Base-by-base conservation (phyloP, 208 protist genomes). In the Acanthamoeba quina region DNA sequence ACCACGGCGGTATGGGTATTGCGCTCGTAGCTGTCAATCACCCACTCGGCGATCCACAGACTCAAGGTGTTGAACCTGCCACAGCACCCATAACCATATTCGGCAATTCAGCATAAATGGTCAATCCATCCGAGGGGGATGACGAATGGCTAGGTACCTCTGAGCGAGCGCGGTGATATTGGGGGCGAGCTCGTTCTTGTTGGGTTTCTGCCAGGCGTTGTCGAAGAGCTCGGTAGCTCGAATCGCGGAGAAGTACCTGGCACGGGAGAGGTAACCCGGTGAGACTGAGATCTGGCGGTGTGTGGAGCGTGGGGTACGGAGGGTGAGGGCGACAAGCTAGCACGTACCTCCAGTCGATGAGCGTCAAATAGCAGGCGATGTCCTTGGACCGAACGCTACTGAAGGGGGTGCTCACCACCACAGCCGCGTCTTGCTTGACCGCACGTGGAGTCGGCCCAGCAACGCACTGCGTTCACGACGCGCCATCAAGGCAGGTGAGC, bases 331-430 rank as follows among this genome's bases (percentile, higher is more conserved):
- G 41, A 9, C 41, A 44, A 9, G 41, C 41, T 44, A 9, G 41
- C 7, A 44, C 41, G 41, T 44, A 82, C 72, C 31, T 15, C 72
- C 72, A 82, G 44, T 82, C 72, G 26, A 82, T 82, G 24, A 82
- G 34, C 5, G 72, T 82, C 7, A 82, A 41, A 41, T 82, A 82
- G 41, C 24, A 56, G 13, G 72, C 72, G 34, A 82, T 82, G 9
- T 82, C 72, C 24, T 37, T 44, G 13, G 72, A 19, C 26, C 72
- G 72, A 17, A n/a, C 24, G 11, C 15, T 82, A 41, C 29, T n/a
- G 41, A 82, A 82, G 3, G 72, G 72, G 17, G 72, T 82, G 24
- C 72, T 21, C 29, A 78, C 34, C 5, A 24, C 31, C 0, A 24
- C 19, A 26, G 41, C n/a, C 11, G 15, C 31, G 68, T 78, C 15